These are phyloP conservation scores for Neonectria magnoliae DNA, from an alignment of 2,329 filamentous ascomycete genomes.

Conservation along the genomic window DNA sequence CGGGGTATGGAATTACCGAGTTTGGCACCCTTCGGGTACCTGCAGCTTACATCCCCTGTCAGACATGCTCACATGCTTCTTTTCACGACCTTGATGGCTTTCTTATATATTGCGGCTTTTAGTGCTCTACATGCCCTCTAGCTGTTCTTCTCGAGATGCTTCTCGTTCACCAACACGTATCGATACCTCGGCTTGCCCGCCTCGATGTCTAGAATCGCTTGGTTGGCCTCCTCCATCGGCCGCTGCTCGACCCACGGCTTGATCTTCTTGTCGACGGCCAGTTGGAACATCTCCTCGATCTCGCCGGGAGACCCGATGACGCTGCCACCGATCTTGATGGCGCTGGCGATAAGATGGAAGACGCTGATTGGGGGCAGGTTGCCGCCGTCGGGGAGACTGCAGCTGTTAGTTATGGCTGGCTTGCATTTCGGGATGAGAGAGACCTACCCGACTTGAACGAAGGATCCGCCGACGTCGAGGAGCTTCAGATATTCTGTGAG, in stretches of 20 bases:
- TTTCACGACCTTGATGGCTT: slow-evolving; percentile 5
- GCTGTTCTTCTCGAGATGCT: slow-evolving; percentile 30
- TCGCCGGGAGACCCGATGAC: slow-evolving; percentile 61
- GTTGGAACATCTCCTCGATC: slow-evolving; percentile 68
- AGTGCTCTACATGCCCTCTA: slow-evolving; percentile 3
- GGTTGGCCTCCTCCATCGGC: slow-evolving; percentile 65
- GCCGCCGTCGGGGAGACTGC: slow-evolving; percentile 40
- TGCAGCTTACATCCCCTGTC: neutral
- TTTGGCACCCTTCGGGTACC: neutral
- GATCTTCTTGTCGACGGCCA: slow-evolving; percentile 66
- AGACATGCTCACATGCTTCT: neutral
- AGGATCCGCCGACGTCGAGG: slow-evolving; percentile 66
- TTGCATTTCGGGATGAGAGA: slow-evolving; percentile 16
- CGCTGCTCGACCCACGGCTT: slow-evolving; percentile 66
- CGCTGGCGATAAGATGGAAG: slow-evolving; percentile 35
- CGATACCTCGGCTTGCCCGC: slow-evolving; percentile 60
- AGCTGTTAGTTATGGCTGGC: slow-evolving; percentile 58
- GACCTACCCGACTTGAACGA: slow-evolving; percentile 69
- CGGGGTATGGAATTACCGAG: slow-evolving; percentile 1
- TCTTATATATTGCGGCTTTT: slow-evolving; percentile 10
- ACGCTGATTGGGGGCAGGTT: slow-evolving; percentile 38
- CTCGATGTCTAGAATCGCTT: slow-evolving; percentile 64
- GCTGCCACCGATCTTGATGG: slow-evolving; percentile 56
- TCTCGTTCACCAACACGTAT: slow-evolving; percentile 58
- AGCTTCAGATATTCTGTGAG: slow-evolving; percentile 69